Base-by-base conservation (phyloP, 2,329 filamentous ascomycete genomes). In the Sordariomycetes sp. region DNA sequence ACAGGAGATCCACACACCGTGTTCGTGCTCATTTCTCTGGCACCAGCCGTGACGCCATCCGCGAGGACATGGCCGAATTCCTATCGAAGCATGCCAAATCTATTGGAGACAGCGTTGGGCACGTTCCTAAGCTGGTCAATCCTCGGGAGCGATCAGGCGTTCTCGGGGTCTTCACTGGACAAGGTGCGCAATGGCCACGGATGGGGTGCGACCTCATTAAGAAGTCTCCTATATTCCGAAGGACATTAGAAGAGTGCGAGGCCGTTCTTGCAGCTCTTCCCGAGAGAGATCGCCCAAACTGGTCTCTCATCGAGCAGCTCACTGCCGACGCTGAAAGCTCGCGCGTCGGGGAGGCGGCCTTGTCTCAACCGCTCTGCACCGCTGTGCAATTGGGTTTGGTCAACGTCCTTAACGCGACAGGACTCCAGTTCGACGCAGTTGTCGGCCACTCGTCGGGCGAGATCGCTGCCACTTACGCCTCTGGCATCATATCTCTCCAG, bases 361-460 rank as follows among this genome's bases (percentile, higher is more conserved):
- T 64, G 37, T 57, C 55, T 24, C 58, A 63, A 39, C 57, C 60
- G 39, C 31, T 47, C 2, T 58, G 51, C 36, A 63, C 59, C 0
- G 58, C 63, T 0, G 37, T 69, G 2, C 65, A 70, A 41, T 45
- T 70, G 3, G 50, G 58, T 2, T 37, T 68, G 5, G 52, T 57
- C 2, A 52, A 61, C 20, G 45, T 68, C 4, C 45, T 70, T 5
- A 34, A 51, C 21, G 53, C 53, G 6, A 63, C 56, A 48, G 50
- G 49, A 2, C 50, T 67, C 12, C 33, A 32, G 5, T 55, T 60
- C 2, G 16, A 38, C 2, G 53, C 49, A 4, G 59, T 65, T 1
- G 47, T 49, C 3, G 59, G 63, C 2, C 63, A 67, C 40, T 63
- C 59, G 0, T 54, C 48, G 24, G 63, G 63, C n/a, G 63, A 67